Conservation (phyloP, 1,284 basidiomycete species). For the Trichosporon coremiiforme region DNA sequence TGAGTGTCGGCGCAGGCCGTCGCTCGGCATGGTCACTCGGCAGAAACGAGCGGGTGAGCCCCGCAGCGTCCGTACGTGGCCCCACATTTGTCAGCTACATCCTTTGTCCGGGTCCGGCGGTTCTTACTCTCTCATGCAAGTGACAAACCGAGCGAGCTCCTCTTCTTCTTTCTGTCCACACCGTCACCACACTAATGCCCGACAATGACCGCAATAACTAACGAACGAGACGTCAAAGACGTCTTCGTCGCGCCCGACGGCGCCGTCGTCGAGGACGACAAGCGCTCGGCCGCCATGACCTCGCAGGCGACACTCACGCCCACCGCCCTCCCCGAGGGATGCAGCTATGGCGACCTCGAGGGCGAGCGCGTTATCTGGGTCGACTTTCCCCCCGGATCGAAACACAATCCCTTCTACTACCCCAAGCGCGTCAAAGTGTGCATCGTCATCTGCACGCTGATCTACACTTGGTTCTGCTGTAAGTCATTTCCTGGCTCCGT, state of each 20-base stretch:
- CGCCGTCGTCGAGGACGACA: neutral
- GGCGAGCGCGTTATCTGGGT: constrained; percentile 57
- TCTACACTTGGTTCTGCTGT: constrained; percentile 60
- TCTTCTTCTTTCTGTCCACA: neutral
- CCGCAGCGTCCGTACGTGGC: neutral
- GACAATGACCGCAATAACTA: neutral
- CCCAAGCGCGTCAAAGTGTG: constrained; percentile 61
- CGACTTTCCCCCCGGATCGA: constrained; percentile 63
- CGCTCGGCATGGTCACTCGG: neutral
- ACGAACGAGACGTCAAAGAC: neutral
- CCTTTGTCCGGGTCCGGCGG: neutral
- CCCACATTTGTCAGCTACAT: neutral
- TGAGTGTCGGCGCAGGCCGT: neutral
- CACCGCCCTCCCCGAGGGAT: constrained; percentile 23
- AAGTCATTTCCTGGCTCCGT: neutral
- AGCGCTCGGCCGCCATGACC: constrained; percentile 14
- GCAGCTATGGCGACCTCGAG: constrained; percentile 16
- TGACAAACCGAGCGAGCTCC: neutral
- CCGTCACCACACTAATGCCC: neutral
- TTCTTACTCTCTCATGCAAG: neutral
- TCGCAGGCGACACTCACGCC: constrained; percentile 27
- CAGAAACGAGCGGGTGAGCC: constrained; percentile 4
- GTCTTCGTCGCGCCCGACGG: neutral
- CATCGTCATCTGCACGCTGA: constrained; percentile 65
- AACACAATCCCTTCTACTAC: constrained; percentile 64